These are phyloP conservation scores for Lentinus brumalis DNA, from an alignment of 768 basidiomycete genomes.

Conservation along the genomic window DNA sequence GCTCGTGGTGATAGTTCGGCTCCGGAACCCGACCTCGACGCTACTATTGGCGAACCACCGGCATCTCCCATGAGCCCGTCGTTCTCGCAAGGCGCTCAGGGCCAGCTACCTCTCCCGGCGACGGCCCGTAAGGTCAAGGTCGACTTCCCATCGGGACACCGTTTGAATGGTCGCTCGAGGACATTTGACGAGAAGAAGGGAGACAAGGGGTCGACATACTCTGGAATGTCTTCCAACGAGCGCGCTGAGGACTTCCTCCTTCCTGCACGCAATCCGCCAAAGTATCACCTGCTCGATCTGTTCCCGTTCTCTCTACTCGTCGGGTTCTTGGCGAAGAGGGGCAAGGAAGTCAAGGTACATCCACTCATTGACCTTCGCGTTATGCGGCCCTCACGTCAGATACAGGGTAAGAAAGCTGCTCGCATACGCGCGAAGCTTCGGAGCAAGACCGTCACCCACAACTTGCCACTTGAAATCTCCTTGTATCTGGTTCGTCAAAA, in stretches of 20 bases:
- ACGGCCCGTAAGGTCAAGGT: slow-evolving; percentile 19
- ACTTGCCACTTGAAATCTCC: slow-evolving; percentile 69
- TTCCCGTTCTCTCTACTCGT: slow-evolving; percentile 72
- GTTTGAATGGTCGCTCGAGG: slow-evolving; percentile 10
- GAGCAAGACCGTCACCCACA: slow-evolving; percentile 48
- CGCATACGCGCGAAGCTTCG: slow-evolving; percentile 52
- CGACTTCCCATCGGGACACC: slow-evolving; percentile 2
- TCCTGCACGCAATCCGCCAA: slow-evolving; percentile 59
- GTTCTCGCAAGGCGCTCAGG: background rate
- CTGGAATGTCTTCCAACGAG: slow-evolving; percentile 7
- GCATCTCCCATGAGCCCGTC: slow-evolving; percentile 1
- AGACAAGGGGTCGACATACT: slow-evolving; percentile 25
- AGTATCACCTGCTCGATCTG: slow-evolving; percentile 60
- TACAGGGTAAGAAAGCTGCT: slow-evolving; percentile 60
- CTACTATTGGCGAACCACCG: background rate
- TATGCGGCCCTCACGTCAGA: background rate
- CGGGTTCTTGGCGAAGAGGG: slow-evolving; percentile 44
- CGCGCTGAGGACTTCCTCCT: slow-evolving; percentile 49
- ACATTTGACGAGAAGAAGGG: slow-evolving; percentile 5
- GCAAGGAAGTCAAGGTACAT: slow-evolving; percentile 45
- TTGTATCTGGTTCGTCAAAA: slow-evolving; percentile 56
- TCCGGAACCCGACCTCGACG: slow-evolving; percentile 1
- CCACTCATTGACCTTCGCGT: background rate
- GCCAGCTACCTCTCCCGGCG: slow-evolving; percentile 18
- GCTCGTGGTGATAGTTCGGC: slow-evolving; percentile 14